Base-by-base conservation (phyloP, 2,329 filamentous ascomycete genomes). In the Xylaria sp. region DNA sequence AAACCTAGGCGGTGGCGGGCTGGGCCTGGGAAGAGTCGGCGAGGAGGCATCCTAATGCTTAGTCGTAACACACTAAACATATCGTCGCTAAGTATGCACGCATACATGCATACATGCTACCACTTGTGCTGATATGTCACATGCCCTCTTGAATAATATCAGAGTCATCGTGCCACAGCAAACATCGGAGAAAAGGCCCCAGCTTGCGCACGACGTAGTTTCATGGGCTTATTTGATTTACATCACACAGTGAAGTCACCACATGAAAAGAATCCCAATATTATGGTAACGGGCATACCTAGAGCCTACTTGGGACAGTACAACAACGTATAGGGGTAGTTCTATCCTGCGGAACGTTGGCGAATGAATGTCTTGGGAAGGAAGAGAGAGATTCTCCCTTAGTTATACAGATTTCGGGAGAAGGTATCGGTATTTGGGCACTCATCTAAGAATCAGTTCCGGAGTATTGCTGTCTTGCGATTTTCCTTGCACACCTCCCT, bases 21-120 rank as follows among this genome's bases (percentile, higher is more conserved):
- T 76, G 75, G 85, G 73, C 9, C 60, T 77, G 10, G 77, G 75
- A 28, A 73, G 77, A 58, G 75, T 78, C 8, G 77, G 77, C 13
- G 78, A 79, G 61, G 70, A 72, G 48, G 66, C 60, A n/a, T 66
- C 71, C 54, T 71, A 58, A 61, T n/a, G 44, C 28, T 12, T 37
- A 5, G 28, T 28, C 13, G 9, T 41, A 41, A 39, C 25, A 31
- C 48, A 63, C 37, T 25, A 46, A 50, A 48, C 51, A 23, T 15
- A 37, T n/a, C 25, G n/a, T 25, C 6, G 28, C 61, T 20, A 28
- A 34, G 34, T 4, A 50, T 39, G 41, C 54, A 18, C 23, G 23
- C 12, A 44, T 25, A 13, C 48, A n/a, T 18, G 23, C 12, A 44
- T 25, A 13, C 48, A n/a, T 18, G 37, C 25, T 15, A 54, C 31